Evolutionary conservation across 2,329 filamentous ascomycete species (phyloP), one percentile per base, ranked within the genome.

Genomic region (Phyllosticta citriasiana): DNA sequence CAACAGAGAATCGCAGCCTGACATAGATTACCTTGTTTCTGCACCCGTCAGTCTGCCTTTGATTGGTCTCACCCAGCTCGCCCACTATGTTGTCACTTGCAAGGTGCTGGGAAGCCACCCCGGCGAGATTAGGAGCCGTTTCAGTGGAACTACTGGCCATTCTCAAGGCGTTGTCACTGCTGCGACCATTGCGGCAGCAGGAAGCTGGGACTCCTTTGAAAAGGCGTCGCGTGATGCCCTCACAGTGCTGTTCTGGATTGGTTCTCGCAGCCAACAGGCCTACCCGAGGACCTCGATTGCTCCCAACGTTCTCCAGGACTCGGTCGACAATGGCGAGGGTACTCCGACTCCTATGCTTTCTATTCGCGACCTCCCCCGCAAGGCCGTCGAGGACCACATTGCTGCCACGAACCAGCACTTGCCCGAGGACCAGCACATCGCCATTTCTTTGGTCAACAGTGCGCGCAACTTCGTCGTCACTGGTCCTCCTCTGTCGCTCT

Each of bases 171-270:
- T 99, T 19, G 89, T 99, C 64, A 91, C 95, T 64, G 94, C 94
- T 25, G 91, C 93, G 30, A 89, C 89, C 25, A 96, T 94, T 63
- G 89, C 95, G 1, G 90, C 93, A 4, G 90, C 92, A 3, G 88
- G 90, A 67, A 91, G 88, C 27, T 99, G 94, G 94, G 91, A 96
- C 65, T 89, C 89, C 0, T 99, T 94, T 74, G 85, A 88, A 66
- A 86, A 89, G 70, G 85, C 90, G 60, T 84, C 91, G 60, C 87
- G 82, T 69, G 86, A 90, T 67, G 89, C 93, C 2, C 80, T 99
- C 65, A 94, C 89, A 30, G 90, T 97, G 70, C 87, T 99, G 30
- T 99, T 99, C 82, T 99, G 94, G 94, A 96, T 99, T 67, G 94
- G 95, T 72, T 87, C 93, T 64, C 88, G 94, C 70, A 97, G 93